Evolutionary conservation across 2,329 filamentous ascomycete species (phyloP), one percentile per base, ranked within the genome.

Genomic region (Penicillium sp.): DNA sequence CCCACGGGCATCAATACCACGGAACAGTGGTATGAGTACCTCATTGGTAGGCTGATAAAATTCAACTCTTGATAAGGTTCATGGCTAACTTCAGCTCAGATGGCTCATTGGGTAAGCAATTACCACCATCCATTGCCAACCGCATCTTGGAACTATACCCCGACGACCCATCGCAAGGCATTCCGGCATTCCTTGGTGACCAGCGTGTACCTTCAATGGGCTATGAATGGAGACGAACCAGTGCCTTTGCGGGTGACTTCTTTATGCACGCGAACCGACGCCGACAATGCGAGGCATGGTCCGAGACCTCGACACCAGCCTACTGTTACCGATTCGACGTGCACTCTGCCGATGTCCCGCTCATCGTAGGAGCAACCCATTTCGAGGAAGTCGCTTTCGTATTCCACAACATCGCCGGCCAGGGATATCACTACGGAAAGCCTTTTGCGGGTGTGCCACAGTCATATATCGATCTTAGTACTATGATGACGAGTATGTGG

Each of bases 321-420:
- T 89, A 87, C 77, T 85, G 83, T 68, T 89, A 88, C 76, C 82
- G 85, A 51, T 89, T 89, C 79, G 86, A 89, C 69, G 85, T 85
- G 9, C 72, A 64, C 30, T 53, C 82, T 0, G 78, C 80, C 3
- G 82, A 84, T 10, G 66, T 81, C 1, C 73, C 78, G 0, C 74
- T 77, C 12, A 73, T 76, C 1, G 70, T 75, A 0, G 83, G 83
- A 0, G 82, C 81, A 0, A 81, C 81, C 0, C 86, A 88, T 71
- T 88, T 88, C 71, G 79, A 82, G 59, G 84, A 86, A 70, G 81
- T 86, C 0, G 77, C 80, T 0, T 85, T 85, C 63, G 84, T 86
- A 7, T 84, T 87, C 55, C 71, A 84, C 65, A 87, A 88, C 64
- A 71, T 79, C 7, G 63, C 77, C 4, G 85, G 84, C 1, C 61